A percentile compares a stretch with the other conserved stretches of the same genome.
These are phyloP conservation scores for Solanum hybrid DNA, from an alignment of 305 asterid species.

Conservation along the genomic window DNA sequence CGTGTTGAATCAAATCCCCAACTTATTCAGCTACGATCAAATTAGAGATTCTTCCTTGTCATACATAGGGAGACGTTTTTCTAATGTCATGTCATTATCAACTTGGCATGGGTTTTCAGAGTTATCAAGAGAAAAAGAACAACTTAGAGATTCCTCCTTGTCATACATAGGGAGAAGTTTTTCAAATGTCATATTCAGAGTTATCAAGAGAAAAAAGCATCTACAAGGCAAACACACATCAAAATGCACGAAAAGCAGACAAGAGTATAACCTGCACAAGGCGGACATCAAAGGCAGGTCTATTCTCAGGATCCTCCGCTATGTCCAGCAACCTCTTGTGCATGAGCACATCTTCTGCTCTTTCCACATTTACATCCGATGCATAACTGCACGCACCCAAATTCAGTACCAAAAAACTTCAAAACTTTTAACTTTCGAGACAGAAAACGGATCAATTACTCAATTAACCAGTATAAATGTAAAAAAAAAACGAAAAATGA, in stretches of 20 bases:
- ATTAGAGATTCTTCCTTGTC: not conserved
- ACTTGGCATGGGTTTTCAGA: not conserved
- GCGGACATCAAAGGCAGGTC: constrained; percentile 41
- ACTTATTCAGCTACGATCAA: not conserved
- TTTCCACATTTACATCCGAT: constrained; percentile 47
- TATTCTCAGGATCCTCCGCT: constrained; percentile 33
- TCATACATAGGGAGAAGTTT: not conserved
- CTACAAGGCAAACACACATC: not conserved
- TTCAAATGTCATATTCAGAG: not conserved
- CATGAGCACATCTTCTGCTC: constrained; percentile 47
- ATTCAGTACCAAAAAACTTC: not conserved
- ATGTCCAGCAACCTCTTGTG: constrained; percentile 31
- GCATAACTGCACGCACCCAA: constrained; percentile 26
- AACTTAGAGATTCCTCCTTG: not conserved
- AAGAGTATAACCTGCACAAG: constrained; percentile 32
- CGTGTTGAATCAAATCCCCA: not conserved
- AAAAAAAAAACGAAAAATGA: not conserved
- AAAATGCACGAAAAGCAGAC: not conserved
- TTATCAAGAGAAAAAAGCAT: not conserved
- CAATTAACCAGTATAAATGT: not conserved
- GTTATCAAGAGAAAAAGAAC: not conserved
- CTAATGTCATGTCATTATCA: not conserved
- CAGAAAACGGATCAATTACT: not conserved
- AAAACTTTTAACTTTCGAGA: not conserved
- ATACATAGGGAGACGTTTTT: not conserved